Conservation (phyloP, 2,329 filamentous ascomycete genomes). For the Ophiostoma perfectum region DNA sequence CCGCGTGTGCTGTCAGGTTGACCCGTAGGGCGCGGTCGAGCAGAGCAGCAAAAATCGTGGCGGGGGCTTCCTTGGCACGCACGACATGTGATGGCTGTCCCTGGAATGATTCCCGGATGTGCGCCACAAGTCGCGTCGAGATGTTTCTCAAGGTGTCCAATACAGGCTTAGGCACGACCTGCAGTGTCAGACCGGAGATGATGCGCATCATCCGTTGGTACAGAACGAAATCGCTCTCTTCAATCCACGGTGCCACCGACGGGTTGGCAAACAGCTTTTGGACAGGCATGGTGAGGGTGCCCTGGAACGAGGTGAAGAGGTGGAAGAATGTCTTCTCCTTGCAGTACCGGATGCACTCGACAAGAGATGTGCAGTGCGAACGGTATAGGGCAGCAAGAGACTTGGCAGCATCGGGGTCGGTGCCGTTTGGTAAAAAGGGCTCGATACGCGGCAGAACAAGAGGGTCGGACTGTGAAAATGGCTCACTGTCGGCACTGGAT, state of each 20-base stretch:
- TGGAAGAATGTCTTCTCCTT: constrained; percentile 96
- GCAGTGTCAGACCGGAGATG: constrained; percentile 78
- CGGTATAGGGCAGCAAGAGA: constrained; percentile 83
- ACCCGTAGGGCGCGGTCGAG: constrained; percentile 83
- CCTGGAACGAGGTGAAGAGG: constrained; percentile 89
- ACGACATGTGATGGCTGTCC: constrained; percentile 80
- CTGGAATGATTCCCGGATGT: constrained; percentile 80
- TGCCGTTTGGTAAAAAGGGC: constrained; percentile 70
- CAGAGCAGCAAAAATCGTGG: constrained; percentile 79
- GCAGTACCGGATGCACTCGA: constrained; percentile 93
- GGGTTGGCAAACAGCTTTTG: constrained; percentile 84
- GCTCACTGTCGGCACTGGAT: constrained; percentile 46
- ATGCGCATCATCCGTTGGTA: constrained; percentile 97
- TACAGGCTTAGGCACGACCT: constrained; percentile 84
- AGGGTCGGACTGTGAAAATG: constrained; percentile 59
- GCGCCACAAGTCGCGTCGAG: constrained; percentile 69
- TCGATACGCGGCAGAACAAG: constrained; percentile 82
- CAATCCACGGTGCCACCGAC: constrained; percentile 83
- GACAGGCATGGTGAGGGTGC: constrained; percentile 92
- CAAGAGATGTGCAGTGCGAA: constrained; percentile 89
- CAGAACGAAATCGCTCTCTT: constrained; percentile 89
- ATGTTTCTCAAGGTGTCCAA: constrained; percentile 84
- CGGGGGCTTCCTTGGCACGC: constrained; percentile 79
- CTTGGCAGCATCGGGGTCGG: constrained; percentile 80
- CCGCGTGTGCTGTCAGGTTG: constrained; percentile 88